Base-by-base conservation (phyloP, 2,329 filamentous ascomycete species). In the Sclerotinia sclerotiorum region DNA sequence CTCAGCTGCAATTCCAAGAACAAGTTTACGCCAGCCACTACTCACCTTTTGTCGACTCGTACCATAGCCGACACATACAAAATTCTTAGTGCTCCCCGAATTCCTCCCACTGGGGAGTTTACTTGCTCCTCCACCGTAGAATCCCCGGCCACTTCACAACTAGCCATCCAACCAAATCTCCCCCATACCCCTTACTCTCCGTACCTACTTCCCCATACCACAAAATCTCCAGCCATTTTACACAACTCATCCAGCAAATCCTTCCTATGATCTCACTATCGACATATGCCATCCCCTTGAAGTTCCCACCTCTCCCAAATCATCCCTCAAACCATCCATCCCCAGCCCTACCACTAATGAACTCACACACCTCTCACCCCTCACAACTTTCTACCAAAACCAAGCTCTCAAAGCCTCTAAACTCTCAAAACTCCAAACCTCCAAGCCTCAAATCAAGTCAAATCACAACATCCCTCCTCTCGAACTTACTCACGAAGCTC, bases 401-500 rank as follows among this genome's bases (percentile, higher is more conserved):
- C 52, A 32, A 35, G n/a, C 21, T n/a, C 48, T 24, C 21, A 3
- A 51, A 49, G 3, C 48, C n/a, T 24, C 48, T n/a, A 49, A 49
- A 7, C 7, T n/a, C 17, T 10, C 8, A 24, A 51, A 11, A n/a
- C 48, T 10, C n/a, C 48, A 51, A 51, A n/a, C 8, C 46, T 11
- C 11, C 21, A 55, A 27, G 29, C 29, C 2, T 5, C 29, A 35
- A 35, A 8, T 35, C 35, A 35, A 11, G 35, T 13, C 27, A 35
- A 35, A 8, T 35, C 35, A 35, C 21, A 55, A 10, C 17, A 29
- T 55, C 52, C 32, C 17, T 39, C 19, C n/a, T 56, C 21, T 32
- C 54, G 54, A 56, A 56, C n/a, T 35, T 56, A 56, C 54, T 32
- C 54, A 56, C 54, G 35, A 35, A 56, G 29, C 35, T 29, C 54